Percentiles rank a stretch among this genome's conserved stretches.
Conservation (phyloP, 2,329 filamentous ascomycete species). For the Fusarium verticillioides region DNA sequence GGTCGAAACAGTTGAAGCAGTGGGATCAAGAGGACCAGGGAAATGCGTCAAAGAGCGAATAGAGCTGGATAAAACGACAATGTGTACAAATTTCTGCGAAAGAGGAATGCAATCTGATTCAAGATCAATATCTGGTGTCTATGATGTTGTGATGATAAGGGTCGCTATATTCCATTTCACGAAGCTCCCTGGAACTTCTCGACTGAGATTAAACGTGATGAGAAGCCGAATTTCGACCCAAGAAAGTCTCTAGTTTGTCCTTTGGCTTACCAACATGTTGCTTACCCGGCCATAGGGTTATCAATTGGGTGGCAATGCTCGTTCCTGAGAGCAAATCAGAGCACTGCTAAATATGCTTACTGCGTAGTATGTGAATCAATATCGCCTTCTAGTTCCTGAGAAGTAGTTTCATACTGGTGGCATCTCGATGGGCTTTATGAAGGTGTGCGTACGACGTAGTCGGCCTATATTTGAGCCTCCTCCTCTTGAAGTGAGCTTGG, state of each 20-base stretch:
- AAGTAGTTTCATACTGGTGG: neutral
- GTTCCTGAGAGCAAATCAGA: slow-evolving; percentile 24
- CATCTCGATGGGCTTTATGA: neutral
- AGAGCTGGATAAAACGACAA: slow-evolving; percentile 26
- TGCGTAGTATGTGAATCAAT: neutral
- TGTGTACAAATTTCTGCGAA: slow-evolving; percentile 42
- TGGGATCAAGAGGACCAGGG: slow-evolving; percentile 57
- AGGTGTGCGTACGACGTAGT: neutral
- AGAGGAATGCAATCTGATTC: slow-evolving; percentile 28
- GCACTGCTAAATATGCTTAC: slow-evolving; percentile 25
- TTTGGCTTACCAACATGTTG: neutral
- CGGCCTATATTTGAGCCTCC: neutral
- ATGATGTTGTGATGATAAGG: neutral
- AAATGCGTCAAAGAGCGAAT: slow-evolving; percentile 45
- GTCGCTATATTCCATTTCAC: neutral
- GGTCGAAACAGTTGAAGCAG: slow-evolving; percentile 58
- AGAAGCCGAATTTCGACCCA: neutral
- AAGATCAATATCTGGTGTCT: slow-evolving; percentile 3
- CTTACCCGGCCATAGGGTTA: neutral
- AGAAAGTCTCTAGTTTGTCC: neutral
- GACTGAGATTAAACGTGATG: neutral
- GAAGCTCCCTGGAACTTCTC: neutral
- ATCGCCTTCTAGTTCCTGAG: slow-evolving; percentile 18
- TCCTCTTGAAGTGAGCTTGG: neutral
- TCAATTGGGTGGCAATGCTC: neutral